Base-by-base conservation (phyloP, 2,329 filamentous ascomycete genomes). In the Scytalidium lignicola region DNA sequence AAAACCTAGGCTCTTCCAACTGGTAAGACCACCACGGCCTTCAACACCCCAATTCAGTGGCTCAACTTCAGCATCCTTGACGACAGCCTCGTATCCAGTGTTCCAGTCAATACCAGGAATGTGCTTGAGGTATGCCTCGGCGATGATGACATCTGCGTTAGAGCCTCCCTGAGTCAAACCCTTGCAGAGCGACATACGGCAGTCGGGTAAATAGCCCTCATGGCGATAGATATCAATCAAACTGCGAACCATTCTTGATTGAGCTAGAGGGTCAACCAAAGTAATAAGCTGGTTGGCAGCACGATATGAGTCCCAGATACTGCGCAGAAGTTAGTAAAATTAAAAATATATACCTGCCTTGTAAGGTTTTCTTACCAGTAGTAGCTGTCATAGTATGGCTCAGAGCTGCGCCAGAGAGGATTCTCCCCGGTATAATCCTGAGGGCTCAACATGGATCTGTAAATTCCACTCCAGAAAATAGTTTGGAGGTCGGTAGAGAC, bases 381-480 rank as follows among this genome's bases (percentile, higher is more conserved):
- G 57, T 85, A 88, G 0, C 82, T 86, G 63, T 89, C 85, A 59
- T 84, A 89, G 58, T 88, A 88, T 1, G 84, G 85, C 63, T 86
- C 83, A 1, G 70, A 70, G 43, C 77, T 82, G 3, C 75, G 55
- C 83, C 85, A 89, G 0, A 81, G 61, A 1, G 83, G 83, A 47
- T 88, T 89, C 61, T 89, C 85, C 0, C 82, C 83, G 0, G 85
- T 88, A 55, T 87, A 87, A 55, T 88, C 85, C 57, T 88, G 84
- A 2, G 85, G 85, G 45, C 78, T 83, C 53, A 88, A 79, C 76
- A 87, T 79, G 2, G 80, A 77, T 12, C 84, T 72, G 61, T 88
- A 88, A 17, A 85, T 75, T 3, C 82, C 84, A 43, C 80, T 86
- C 71, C 84, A 88, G 55, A 88, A 86, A 28, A 78, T 78, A 13